Evolutionary conservation across 2,329 filamentous ascomycete species (phyloP).

Genomic region (Lecanosticta acicola): DNA sequence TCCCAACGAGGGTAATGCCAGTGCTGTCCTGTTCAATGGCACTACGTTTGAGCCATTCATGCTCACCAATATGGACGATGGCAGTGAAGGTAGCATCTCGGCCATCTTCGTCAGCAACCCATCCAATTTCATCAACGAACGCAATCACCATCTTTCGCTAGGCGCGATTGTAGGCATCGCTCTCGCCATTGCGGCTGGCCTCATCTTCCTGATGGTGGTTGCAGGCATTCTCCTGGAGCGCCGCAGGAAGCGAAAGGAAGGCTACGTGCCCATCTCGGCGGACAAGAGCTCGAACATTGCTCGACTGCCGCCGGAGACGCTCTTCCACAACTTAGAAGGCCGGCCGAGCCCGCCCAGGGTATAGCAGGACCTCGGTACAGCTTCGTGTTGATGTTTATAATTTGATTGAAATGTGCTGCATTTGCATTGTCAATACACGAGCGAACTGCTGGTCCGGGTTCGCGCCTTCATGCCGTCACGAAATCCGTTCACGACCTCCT

Average conservation of each 20-base stretch:
- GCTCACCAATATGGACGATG: slow-evolving; percentile 62
- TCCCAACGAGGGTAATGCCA: slow-evolving; percentile 70
- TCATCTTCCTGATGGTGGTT: slow-evolving; percentile 73
- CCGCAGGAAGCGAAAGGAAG: slow-evolving; percentile 68
- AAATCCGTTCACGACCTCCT: neutral
- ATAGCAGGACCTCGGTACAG: slow-evolving; percentile 6
- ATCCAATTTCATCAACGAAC: slow-evolving; percentile 60
- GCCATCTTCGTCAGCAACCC: slow-evolving; percentile 75
- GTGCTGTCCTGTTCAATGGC: slow-evolving; percentile 84
- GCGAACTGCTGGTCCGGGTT: neutral
- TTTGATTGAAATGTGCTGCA: no score
- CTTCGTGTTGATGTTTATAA: no score
- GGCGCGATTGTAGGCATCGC: slow-evolving; percentile 77
- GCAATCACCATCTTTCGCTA: slow-evolving; percentile 57
- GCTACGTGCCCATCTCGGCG: slow-evolving; percentile 62
- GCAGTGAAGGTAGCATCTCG: slow-evolving; percentile 66
- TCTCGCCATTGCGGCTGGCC: slow-evolving; percentile 68
- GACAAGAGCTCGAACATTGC: slow-evolving; percentile 42
- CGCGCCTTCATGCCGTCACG: neutral
- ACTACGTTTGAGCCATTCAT: slow-evolving; percentile 71
- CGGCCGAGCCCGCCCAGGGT: slow-evolving; percentile 22
- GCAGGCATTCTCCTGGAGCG: slow-evolving; percentile 70
- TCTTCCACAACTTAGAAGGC: slow-evolving; percentile 27
- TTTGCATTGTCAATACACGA: neutral
- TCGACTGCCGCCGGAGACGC: slow-evolving; percentile 45